Evolutionary conservation across 306 rosid genomes (phyloP), one percentile per base, ranked within the genome.

Genomic region (Vigna angularis): DNA sequence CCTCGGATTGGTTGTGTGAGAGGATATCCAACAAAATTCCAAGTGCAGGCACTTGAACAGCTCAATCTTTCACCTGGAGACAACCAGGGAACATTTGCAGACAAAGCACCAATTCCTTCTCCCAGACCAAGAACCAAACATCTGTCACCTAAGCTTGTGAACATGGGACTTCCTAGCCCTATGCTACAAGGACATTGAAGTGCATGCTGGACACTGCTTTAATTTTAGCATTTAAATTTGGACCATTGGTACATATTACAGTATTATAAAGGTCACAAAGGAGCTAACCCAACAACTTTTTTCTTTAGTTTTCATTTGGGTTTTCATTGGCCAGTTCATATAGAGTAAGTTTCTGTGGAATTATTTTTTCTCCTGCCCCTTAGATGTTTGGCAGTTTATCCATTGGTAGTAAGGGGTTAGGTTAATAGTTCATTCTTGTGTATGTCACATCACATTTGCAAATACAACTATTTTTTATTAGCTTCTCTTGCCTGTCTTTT

Each of bases 121-220:
- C 89, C 91, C 18, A 91, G 98, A 69, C 91, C 95, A 5, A 84
- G 85, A 82, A 84, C 88, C 20, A 87, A 85, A 53, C 89, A 82
- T 51, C 3, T 90, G 6, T 91, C 96, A 1, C 91, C 93, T 5
- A 86, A 84, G 70, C 82, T 91, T 75, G 86, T 85, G 1, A 79
- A 30, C 48, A 67, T 91, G 84, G 88, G 91, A 67, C 90, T 82
- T 67, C 85, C 85, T 15, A 86, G 83, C 73, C 88, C 97, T 51
- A 83, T 82, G 17, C 2, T 55, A 4, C 75, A 87, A 6, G 24
- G 30, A 11, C 70, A 65, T 65, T 40, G 14, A 16, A 11, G 51
- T 26, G 62, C 57, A 68, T 11, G 49, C 14, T 68, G n/a, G 44
- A 56, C 64, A 15, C 47, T 55, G 15, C n/a, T 32, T 69, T 45